These are phyloP conservation scores for Chrysochromulina tobinii DNA, from an alignment of 78 protist genomes.

Conservation along the genomic window DNA sequence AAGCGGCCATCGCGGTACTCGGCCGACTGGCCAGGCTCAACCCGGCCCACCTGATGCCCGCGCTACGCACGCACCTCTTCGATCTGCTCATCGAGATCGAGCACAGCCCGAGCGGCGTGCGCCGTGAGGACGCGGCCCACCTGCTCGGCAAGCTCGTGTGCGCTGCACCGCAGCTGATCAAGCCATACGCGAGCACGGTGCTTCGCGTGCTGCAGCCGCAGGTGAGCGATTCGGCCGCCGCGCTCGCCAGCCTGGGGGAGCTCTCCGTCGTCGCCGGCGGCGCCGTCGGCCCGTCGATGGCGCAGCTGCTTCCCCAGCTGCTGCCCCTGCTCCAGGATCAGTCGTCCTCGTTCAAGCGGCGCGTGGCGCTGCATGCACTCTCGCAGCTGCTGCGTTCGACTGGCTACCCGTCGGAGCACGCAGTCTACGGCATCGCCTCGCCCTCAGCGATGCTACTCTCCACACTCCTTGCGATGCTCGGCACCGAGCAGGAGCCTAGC, in stretches of 20 bases:
- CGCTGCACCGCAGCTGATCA: constrained; percentile 63
- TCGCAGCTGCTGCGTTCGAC: constrained; percentile 83
- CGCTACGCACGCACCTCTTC: constrained; percentile 86
- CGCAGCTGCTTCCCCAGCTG: not conserved
- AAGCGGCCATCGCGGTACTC: constrained; percentile 24
- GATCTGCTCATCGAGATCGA: constrained; percentile 82
- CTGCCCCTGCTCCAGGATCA: constrained; percentile 61
- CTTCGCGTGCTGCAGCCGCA: constrained; percentile 68
- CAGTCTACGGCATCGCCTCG: constrained; percentile 77
- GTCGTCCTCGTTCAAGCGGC: constrained; percentile 41
- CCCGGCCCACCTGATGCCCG: constrained; percentile 93
- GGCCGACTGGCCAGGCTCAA: constrained; percentile 82
- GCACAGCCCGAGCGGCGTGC: too few species aligned
- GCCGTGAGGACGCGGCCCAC: not conserved
- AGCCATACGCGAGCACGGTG: constrained; percentile 84
- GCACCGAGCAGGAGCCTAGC: constrained; percentile 25
- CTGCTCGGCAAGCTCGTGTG: constrained; percentile 75
- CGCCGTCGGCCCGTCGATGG: not conserved
- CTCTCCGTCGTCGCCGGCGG: not conserved
- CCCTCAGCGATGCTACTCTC: constrained; percentile 79
- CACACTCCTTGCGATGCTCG: constrained; percentile 51
- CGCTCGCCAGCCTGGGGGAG: not conserved
- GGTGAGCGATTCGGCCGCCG: not conserved
- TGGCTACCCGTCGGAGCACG: constrained; percentile 54
- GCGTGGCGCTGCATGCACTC: constrained; percentile 81